A percentile compares a stretch with the other conserved stretches of the same genome.
Evolutionary conservation across 1,139 yeast genomes (phyloP).

Genomic region (Saccharomycopsis hybrid): DNA sequence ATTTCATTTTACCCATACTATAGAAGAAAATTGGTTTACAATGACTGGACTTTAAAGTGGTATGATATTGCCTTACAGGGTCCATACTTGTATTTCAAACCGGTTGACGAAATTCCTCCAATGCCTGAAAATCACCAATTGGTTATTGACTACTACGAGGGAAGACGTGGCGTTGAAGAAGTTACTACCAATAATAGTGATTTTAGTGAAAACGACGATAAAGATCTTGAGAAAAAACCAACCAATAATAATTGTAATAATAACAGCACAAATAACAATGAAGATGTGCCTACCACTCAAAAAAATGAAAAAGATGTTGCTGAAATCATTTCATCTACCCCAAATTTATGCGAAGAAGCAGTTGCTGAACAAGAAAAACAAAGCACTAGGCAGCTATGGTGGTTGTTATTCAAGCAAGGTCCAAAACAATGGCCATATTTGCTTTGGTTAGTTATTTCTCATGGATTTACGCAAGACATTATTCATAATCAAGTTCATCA

Average conservation of each 20-base stretch:
- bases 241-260: background rate
- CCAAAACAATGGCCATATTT: slow-evolving; percentile 52
- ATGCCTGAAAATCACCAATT: slow-evolving; percentile 52
- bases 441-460: slow-evolving; percentile 43
- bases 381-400: slow-evolving; percentile 41
- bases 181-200: background rate
- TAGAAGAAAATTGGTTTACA: slow-evolving; percentile 50
- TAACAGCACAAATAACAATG: background rate
- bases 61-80: slow-evolving; percentile 38
- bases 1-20: slow-evolving; percentile 57
- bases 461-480: slow-evolving; percentile 64
- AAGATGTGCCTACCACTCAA: no score
- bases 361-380: no score
- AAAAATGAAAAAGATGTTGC: slow-evolving; percentile 2
- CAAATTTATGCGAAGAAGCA: no score
- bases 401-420: slow-evolving; percentile 34
- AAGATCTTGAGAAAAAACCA: no score
- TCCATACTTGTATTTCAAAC: background rate
- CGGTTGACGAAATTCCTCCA: slow-evolving; percentile 58
- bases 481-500: slow-evolving; percentile 41
- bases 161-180: slow-evolving; percentile 37
- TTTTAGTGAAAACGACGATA: background rate
- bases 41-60: slow-evolving; percentile 64
- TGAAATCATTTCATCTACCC: no score
- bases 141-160: slow-evolving; percentile 58